Evolutionary conservation across 1,284 basidiomycete species (phyloP), one percentile per base, ranked within the genome.

Genomic region (Malassezia dermatis): DNA sequence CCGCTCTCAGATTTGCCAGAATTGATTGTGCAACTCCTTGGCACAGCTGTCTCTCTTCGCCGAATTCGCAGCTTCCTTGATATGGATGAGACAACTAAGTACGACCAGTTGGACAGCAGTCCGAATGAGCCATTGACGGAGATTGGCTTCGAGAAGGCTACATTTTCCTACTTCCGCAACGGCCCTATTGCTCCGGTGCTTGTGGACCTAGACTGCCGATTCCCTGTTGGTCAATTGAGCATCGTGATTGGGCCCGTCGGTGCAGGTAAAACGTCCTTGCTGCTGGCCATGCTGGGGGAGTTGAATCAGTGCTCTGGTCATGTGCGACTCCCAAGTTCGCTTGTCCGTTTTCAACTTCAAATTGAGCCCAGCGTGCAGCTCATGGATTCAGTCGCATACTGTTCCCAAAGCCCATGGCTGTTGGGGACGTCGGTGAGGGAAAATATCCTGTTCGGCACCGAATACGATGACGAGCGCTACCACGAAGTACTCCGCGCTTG

Each of bases 191-290:
- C 37, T 4, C 26, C 48, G n/a, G 19, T 19, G 8, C 39, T 56
- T 3, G 7, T 8, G 21, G 28, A 46, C 21, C 28, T 88, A 52
- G 76, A 83, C 61, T 66, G 86, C 43, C 65, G 77, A 2, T 85
- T 85, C 76, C 78, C 79, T 47, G 78, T 75, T 34, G 79, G 80
- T 19, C 6, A 23, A 15, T 76, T 85, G 60, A 84, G 83, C 66
- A 69, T 54, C 1, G 56, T 65, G 4, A 43, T 59, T 8, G 64
- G 64, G 8, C 57, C 56, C 3, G 44, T 62, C 19, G 51, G 48
- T 3, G 37, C 41, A 10, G 62, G 62, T 30, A 65, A 65, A 40
- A 48, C 64, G 11, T 64, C 60, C 7, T 51, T 65, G 19, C 40
- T 65, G 11, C 47, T 56, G 42, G 56, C 62, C 0, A 39, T 63